Evolutionary conservation across 495 filamentous ascomycete genomes (phyloP), one percentile per base, ranked within the genome.

Genomic region (Rusavskia elegans): DNA sequence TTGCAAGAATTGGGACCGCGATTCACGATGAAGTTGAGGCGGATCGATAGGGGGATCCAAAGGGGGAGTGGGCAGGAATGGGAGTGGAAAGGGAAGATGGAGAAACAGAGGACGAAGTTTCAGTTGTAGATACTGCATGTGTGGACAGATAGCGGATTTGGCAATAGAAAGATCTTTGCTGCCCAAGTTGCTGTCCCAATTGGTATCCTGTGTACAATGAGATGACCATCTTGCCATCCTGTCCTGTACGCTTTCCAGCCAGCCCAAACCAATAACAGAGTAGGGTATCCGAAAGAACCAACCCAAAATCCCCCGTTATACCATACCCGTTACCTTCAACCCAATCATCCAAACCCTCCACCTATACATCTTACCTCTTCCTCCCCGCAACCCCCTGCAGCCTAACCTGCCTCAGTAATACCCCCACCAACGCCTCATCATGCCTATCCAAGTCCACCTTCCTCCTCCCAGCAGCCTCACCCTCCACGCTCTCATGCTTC

Each of bases 21-120:
- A 32, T 85, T 93, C 62, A 94, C 89, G 0, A 58, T 95, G 60
- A 95, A 94, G 71, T 68, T 98, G 54, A 78, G 93, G 50, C 79
- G 92, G 61, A 82, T 97, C 21, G 89, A 97, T 63, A 89, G 85
- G 71, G 88, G 87, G 1, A 81, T 98, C 42, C 87, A 89, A 54
- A 71, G 81, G 53, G 77, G 74, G 20, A 82, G 79, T 64, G 88
- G 87, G 29, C 86, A 88, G 62, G 85, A 90, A 62, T 97, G 92
- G 89, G 78, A 92, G 63, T 97, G 90, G 90, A 87, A 92, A 69
- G 83, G 83, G 5, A 76, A 77, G 64, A 89, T 89, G 83, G 92
- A 98, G 71, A 96, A 95, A 71, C 65, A 82, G 68, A 74, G 92
- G 60, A 98, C 89, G 53, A 83, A 83, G 68, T 98, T 97, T 65